A percentile compares a stretch with the other conserved stretches of the same genome.
Evolutionary conservation across 2,329 filamentous ascomycete species (phyloP).

Genomic region (Sclerotiophoma versabilis): DNA sequence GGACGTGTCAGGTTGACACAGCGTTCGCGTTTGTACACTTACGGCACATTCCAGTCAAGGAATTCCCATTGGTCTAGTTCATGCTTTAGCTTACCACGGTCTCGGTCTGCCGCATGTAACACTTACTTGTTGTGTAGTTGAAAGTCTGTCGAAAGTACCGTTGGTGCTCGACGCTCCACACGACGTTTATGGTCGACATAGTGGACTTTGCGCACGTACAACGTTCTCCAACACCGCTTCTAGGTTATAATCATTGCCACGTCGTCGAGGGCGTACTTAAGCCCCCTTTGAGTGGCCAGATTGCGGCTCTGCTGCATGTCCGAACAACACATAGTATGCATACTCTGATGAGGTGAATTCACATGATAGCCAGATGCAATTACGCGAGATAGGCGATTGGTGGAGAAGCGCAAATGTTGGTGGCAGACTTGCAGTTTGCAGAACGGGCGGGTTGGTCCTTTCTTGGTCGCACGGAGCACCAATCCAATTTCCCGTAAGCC

Average conservation of each 20-base stretch:
- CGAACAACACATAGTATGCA: not conserved
- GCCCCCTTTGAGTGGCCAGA: not conserved
- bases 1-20: too few species aligned
- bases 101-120: too few species aligned
- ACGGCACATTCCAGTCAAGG: too few species aligned
- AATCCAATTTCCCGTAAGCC: not conserved
- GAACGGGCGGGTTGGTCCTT: not conserved
- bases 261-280: not conserved
- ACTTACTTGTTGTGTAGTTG: not conserved
- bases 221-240: not conserved
- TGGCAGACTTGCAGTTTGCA: not conserved
- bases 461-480: not conserved
- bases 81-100: too few species aligned
- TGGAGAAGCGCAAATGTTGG: not conserved
- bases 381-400: not conserved
- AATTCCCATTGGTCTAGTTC: too few species aligned
- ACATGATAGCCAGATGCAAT: not conserved
- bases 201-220: not conserved
- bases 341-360: not conserved
- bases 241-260: conserved; percentile 9
- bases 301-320: not conserved
- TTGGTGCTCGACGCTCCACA: not conserved
- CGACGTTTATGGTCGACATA: not conserved
- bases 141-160: not conserved
- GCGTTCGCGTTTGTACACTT: too few species aligned